phyloP scores from a whole-genome alignment of 192 early-diverging fungal genomes.

The Paraglomus occultum region DNA sequence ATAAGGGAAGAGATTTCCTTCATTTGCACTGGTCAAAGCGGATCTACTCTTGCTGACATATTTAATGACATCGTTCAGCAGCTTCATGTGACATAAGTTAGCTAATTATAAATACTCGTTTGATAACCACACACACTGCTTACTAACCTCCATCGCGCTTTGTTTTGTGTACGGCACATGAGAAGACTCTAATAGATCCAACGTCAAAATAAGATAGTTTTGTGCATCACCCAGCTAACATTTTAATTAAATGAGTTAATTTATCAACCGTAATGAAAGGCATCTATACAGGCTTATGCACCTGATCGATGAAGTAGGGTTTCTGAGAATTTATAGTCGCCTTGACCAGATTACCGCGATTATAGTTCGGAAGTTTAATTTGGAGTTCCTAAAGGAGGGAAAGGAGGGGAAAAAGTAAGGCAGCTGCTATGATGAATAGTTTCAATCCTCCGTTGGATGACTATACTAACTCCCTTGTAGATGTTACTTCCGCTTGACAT shows the following conservation, averaged over 20 bases:
- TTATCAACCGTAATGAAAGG: neutral
- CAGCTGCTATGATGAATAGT: too few relatives aligned
- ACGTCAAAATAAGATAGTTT: conserved; percentile 19
- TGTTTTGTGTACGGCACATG: conserved; percentile 9
- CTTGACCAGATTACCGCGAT: conserved; percentile 16
- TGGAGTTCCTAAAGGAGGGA: conserved; percentile 3
- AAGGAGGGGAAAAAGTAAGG: too few relatives aligned
- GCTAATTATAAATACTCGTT: too few relatives aligned
- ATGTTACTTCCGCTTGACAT: conserved; percentile 11
- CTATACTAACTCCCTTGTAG: conserved; percentile 14
- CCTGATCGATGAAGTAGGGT: conserved; percentile 28
- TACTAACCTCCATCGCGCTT: conserved; percentile 12
- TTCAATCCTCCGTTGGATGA: too few relatives aligned
- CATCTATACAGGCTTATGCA: neutral
- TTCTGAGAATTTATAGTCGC: conserved; percentile 14
- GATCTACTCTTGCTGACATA: conserved; percentile 7
- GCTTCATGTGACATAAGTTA: neutral
- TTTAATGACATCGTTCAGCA: conserved; percentile 14
- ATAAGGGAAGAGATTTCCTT: conserved; percentile 27
- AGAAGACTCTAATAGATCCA: conserved; percentile 3
- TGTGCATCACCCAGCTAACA: conserved; percentile 19
- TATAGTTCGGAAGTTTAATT: conserved; percentile 16
- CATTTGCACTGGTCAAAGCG: neutral
- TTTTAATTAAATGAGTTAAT: neutral
- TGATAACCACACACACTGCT: neutral